phyloP scores from a whole-genome alignment of 2,329 filamentous ascomycete species.

The Aspergillus neotritici region DNA sequence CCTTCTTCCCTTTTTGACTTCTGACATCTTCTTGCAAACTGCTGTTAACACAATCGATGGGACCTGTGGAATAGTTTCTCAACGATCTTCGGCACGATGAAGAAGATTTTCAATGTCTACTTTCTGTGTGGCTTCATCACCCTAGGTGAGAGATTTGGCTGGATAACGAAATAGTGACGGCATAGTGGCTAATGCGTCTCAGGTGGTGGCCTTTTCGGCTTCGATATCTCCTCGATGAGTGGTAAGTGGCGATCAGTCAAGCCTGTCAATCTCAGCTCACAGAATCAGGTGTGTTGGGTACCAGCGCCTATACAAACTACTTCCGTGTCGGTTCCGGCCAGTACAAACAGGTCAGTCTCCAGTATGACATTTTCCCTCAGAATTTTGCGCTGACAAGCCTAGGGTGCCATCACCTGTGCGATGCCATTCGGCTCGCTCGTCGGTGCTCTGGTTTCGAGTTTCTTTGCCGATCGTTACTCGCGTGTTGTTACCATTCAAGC shows the following conservation, averaged over 20 bases:
- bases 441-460: constrained; percentile 48
- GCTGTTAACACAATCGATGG: background rate
- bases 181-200: background rate
- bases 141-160: constrained; percentile 6
- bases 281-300: constrained; percentile 13
- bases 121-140: constrained; percentile 19
- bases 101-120: constrained; percentile 18
- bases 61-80: background rate
- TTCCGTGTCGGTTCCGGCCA: constrained; percentile 15
- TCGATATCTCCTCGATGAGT: constrained; percentile 52
- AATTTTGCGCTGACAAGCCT: constrained; percentile 4
- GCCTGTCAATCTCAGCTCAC: no score
- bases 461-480: constrained; percentile 48
- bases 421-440: constrained; percentile 35
- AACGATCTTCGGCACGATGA: constrained; percentile 9
- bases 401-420: constrained; percentile 35
- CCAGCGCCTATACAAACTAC: constrained; percentile 15
- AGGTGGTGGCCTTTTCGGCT: constrained; percentile 53
- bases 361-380: background rate
- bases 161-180: background rate
- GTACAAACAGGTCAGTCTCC: constrained; percentile 13
- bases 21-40: background rate
- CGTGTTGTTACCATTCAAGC: constrained; percentile 48
- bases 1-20: background rate
- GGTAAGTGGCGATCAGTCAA: constrained; percentile 2